phyloP scores from a whole-genome alignment of 495 filamentous ascomycete genomes.

The Penicillium nucicola region DNA sequence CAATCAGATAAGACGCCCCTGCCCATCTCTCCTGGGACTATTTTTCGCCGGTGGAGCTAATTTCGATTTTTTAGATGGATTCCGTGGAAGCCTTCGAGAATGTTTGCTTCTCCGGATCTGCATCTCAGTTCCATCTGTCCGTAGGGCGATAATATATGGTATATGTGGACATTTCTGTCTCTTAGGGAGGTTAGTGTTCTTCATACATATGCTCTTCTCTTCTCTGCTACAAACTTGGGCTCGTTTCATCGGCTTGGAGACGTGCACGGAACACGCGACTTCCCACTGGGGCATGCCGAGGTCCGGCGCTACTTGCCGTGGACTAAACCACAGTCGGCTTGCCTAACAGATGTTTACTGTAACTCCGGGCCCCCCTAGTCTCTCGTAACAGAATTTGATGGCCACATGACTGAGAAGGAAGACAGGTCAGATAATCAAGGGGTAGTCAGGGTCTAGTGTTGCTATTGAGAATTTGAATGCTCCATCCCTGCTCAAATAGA shows the following conservation, averaged over 20 bases:
- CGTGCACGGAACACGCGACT: constrained; percentile 17
- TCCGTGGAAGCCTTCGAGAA: constrained; percentile 11
- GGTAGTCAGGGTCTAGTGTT: too few relatives aligned
- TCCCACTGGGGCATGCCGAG: constrained; percentile 15
- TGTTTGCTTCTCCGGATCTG: not conserved
- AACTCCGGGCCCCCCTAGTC: not conserved
- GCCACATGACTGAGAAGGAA: too few relatives aligned
- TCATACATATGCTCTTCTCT: too few relatives aligned
- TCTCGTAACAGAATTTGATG: not conserved
- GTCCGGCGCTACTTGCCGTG: constrained; percentile 14
- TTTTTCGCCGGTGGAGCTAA: constrained; percentile 4
- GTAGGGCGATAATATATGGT: too few relatives aligned
- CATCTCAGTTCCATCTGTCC: too few relatives aligned
- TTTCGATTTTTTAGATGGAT: not conserved
- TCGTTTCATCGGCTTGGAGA: not conserved
- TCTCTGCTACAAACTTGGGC: not conserved
- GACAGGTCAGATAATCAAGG: too few relatives aligned
- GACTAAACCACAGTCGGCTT: constrained; percentile 4
- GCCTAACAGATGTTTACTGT: not conserved
- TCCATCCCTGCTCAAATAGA: too few relatives aligned
- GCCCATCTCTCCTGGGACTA: constrained; percentile 1
- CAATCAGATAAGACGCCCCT: constrained; percentile 26
- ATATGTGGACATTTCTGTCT: too few relatives aligned
- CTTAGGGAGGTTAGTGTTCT: too few relatives aligned
- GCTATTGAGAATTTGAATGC: too few relatives aligned